Conservation (phyloP, 1,139 yeast genomes). For the Wickerhamiella pararugosa region DNA sequence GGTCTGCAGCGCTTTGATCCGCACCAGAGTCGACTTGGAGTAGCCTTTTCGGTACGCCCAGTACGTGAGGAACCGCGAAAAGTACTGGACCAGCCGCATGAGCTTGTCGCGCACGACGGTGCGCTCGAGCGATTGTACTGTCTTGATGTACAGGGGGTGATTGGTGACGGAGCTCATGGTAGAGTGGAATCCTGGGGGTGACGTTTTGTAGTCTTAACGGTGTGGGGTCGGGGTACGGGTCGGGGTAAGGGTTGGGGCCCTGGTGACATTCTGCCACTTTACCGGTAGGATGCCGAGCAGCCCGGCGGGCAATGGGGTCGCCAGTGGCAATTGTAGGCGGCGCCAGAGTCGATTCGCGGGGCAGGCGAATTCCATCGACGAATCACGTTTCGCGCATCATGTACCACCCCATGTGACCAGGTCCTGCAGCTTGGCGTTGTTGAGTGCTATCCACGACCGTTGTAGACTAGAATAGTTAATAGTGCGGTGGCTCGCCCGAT, state of each 20-base stretch:
- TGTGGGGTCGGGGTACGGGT: constrained; percentile 2
- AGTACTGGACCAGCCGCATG: constrained; percentile 67
- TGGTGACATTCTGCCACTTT: background rate
- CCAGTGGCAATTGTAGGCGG: no score
- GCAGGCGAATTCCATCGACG: no score
- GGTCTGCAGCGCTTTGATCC: constrained; percentile 38
- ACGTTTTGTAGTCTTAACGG: background rate
- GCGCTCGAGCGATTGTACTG: constrained; percentile 13
- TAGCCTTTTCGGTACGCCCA: constrained; percentile 49
- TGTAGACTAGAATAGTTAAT: no score
- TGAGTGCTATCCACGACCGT: no score
- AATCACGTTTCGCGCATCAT: no score
- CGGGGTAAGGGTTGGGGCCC: background rate
- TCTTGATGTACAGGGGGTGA: constrained; percentile 14
- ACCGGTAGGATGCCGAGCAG: no score
- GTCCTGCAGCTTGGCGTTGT: no score
- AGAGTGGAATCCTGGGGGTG: background rate
- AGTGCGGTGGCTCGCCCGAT: no score
- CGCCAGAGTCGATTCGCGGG: no score
- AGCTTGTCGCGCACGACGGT: constrained; percentile 57
- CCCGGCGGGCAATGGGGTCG: no score
- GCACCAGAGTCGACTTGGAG: constrained; percentile 34
- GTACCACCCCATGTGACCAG: no score
- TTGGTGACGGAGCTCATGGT: constrained; percentile 7
- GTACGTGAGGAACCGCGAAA: constrained; percentile 55